A percentile compares a stretch with the other conserved stretches of the same genome.
These are phyloP conservation scores for Thamnidium elegans DNA, from an alignment of 192 early-diverging fungal genomes.

Conservation along the genomic window DNA sequence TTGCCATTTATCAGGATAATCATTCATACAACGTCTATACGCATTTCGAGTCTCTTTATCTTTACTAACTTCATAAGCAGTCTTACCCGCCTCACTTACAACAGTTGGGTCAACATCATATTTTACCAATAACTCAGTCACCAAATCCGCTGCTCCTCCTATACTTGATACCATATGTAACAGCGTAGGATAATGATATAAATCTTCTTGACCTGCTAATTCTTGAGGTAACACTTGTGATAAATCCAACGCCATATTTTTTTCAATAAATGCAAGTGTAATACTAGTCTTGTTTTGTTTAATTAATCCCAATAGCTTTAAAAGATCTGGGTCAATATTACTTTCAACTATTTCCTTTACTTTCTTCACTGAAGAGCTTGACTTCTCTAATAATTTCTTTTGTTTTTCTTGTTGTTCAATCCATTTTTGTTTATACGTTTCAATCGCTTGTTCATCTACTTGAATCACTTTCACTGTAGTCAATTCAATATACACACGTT, in stretches of 20 bases:
- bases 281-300: slow-evolving; percentile 63
- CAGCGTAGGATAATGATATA: slow-evolving; percentile 51
- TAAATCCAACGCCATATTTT: slow-evolving; percentile 45
- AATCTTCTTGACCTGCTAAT: slow-evolving; percentile 39
- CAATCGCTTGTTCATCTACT: slow-evolving; percentile 34
- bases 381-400: slow-evolving; percentile 10
- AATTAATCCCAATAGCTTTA: slow-evolving; percentile 55
- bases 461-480: slow-evolving; percentile 53
- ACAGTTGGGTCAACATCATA: slow-evolving; percentile 76
- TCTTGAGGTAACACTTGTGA: slow-evolving; percentile 23
- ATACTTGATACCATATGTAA: slow-evolving; percentile 74
- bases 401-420: slow-evolving; percentile 19
- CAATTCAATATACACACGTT: slow-evolving; percentile 63
- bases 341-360: slow-evolving; percentile 3
- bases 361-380: not conserved
- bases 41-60: slow-evolving; percentile 69
- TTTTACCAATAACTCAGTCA: slow-evolving; percentile 60
- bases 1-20: slow-evolving; percentile 62
- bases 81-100: slow-evolving; percentile 33
- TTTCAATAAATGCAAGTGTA: slow-evolving; percentile 51
- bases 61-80: slow-evolving; percentile 70
- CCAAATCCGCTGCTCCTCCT: slow-evolving; percentile 52
- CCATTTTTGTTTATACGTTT: slow-evolving; percentile 21
- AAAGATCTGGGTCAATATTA: slow-evolving; percentile 31
- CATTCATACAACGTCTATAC: slow-evolving; percentile 67